Evolutionary conservation across 495 filamentous ascomycete genomes (phyloP).

Genomic region (Bryoglossum gracile): DNA sequence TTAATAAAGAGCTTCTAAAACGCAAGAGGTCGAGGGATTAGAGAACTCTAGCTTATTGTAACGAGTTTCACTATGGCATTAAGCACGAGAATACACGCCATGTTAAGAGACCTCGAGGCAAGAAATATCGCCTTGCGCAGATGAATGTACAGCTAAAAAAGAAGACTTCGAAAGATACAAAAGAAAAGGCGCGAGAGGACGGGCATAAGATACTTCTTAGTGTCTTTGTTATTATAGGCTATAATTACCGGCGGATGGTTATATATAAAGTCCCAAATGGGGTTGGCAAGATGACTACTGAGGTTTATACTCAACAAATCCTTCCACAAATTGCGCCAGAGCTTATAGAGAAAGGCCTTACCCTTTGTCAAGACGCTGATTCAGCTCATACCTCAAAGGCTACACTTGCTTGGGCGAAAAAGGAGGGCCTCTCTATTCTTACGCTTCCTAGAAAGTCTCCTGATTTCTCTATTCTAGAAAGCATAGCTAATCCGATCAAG

Average conservation of each 20-base stretch:
- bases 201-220: too few relatives aligned
- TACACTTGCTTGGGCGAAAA: neutral
- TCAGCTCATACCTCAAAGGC: neutral
- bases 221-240: neutral
- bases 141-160: neutral
- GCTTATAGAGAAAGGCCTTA: neutral
- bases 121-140: neutral
- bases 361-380: neutral
- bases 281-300: neutral
- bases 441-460: neutral
- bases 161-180: neutral
- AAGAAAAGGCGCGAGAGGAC: too few relatives aligned
- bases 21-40: neutral
- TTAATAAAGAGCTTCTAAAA: neutral
- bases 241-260: neutral
- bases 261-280: neutral
- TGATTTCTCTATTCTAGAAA: neutral
- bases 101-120: neutral
- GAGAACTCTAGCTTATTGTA: neutral
- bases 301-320: neutral
- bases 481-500: neutral
- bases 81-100: neutral
- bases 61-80: neutral
- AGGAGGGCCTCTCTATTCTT: neutral
- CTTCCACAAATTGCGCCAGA: neutral